Percentiles rank a stretch among this genome's conserved stretches.
phyloP scores from a whole-genome alignment of 106 monocot genomes.

The Dioscorea dumetorum region DNA sequence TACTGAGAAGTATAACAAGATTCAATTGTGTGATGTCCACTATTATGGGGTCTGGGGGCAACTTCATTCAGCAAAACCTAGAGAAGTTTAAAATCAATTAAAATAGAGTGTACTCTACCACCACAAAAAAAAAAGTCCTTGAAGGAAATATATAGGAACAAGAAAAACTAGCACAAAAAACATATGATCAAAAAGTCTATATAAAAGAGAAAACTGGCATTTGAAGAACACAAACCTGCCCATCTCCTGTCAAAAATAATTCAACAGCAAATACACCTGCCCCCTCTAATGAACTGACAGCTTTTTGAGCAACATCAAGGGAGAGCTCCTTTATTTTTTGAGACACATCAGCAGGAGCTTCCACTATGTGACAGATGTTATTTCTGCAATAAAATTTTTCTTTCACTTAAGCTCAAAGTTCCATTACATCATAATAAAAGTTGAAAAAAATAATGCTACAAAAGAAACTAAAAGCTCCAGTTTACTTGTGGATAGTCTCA shows the following conservation, averaged over 20 bases:
- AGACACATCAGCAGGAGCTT: constrained; percentile 83
- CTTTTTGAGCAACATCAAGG: constrained; percentile 63
- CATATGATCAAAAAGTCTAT: neutral
- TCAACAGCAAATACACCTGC: constrained; percentile 97
- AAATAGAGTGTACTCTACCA: neutral
- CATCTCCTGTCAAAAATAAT: constrained; percentile 76
- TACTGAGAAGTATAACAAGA: constrained; percentile 98
- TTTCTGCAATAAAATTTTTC: constrained; percentile 38
- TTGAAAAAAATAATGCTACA: too few relatives aligned
- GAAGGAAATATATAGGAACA: neutral
- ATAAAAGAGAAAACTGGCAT: neutral
- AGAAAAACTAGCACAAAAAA: neutral
- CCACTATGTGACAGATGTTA: constrained; percentile 94
- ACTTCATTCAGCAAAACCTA: constrained; percentile 97
- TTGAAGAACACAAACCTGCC: constrained; percentile 27
- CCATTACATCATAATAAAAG: too few relatives aligned
- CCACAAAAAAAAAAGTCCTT: neutral
- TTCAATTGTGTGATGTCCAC: constrained; percentile 98
- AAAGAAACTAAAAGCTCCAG: neutral
- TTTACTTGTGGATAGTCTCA: constrained; percentile 95
- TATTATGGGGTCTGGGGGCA: constrained; percentile 98
- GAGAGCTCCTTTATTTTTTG: constrained; percentile 53
- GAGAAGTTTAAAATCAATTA: neutral
- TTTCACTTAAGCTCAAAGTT: too few relatives aligned
- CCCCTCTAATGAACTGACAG: constrained; percentile 74